phyloP scores from a whole-genome alignment of 1,139 yeast species.

The Diutina neorugosa region DNA sequence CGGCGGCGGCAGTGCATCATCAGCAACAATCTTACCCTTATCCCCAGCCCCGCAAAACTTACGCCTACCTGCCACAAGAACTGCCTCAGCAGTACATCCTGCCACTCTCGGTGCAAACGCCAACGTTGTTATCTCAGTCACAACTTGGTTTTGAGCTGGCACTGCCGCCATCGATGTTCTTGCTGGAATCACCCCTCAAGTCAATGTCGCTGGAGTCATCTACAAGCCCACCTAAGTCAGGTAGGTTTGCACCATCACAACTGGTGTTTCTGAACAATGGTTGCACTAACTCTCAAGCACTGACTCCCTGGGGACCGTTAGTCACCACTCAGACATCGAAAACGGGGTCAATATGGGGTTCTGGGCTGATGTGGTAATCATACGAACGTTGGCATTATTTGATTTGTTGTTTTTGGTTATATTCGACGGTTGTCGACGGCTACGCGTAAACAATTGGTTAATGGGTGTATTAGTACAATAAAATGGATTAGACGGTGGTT shows the following conservation, averaged over 20 bases:
- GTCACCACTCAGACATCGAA: not conserved
- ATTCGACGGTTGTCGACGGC: conserved; percentile 4
- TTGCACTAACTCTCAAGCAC: not conserved
- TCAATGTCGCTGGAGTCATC: not conserved
- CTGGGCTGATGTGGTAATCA: conserved; percentile 3
- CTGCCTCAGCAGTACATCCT: not conserved
- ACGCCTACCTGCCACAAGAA: conserved; percentile 1
- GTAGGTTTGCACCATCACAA: not conserved
- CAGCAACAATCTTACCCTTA: not conserved
- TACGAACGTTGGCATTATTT: not conserved
- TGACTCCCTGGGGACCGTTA: not conserved
- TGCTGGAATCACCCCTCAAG: not conserved
- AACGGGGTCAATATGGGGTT: not conserved
- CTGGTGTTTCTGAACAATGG: not conserved
- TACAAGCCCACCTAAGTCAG: not conserved
- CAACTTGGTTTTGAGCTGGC: not conserved
- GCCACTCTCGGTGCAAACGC: not conserved
- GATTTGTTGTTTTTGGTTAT: not conserved
- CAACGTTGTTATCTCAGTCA: not conserved
- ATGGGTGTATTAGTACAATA: conserved; percentile 2
- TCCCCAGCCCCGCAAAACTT: not conserved
- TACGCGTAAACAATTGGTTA: conserved; percentile 1
- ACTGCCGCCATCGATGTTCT: not conserved
- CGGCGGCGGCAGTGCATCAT: conserved; percentile 1
- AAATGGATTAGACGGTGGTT: not conserved